These are phyloP conservation scores for Bryum argenteum DNA, from an alignment of 225 moss, liverwort and hornwort species.

Conservation along the genomic window DNA sequence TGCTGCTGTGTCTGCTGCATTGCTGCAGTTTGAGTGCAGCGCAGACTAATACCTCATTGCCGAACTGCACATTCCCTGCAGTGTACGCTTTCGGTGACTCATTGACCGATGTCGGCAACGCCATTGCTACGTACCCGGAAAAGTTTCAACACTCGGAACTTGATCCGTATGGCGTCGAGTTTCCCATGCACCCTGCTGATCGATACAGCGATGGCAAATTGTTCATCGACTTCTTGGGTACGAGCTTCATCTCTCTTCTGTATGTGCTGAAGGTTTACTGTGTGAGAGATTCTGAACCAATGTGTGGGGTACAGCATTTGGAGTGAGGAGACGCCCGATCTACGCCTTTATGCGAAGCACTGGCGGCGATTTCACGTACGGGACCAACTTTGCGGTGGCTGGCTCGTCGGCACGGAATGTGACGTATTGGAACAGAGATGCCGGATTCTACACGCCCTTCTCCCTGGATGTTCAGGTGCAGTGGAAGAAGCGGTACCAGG, in stretches of 20 bases:
- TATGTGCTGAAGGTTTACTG: too few relatives aligned
- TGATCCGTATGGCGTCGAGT: slow-evolving; percentile 32
- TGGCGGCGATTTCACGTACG: slow-evolving; percentile 36
- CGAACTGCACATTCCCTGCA: slow-evolving; percentile 42
- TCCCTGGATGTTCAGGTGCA: slow-evolving; percentile 49
- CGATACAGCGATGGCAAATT: slow-evolving; percentile 41
- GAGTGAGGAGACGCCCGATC: slow-evolving; percentile 46
- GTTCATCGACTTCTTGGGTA: slow-evolving; percentile 42
- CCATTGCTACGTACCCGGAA: slow-evolving; percentile 36
- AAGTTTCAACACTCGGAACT: slow-evolving; percentile 33
- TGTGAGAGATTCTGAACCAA: too few relatives aligned
- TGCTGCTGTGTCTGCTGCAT: slow-evolving; percentile 18
- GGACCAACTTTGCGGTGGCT: slow-evolving; percentile 52
- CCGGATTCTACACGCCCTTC: slow-evolving; percentile 47
- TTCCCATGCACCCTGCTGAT: slow-evolving; percentile 46
- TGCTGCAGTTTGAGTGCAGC: slow-evolving; percentile 11
- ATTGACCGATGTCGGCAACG: slow-evolving; percentile 46
- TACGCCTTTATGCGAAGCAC: slow-evolving; percentile 50
- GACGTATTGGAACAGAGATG: slow-evolving; percentile 22
- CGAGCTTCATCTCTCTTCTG: neutral
- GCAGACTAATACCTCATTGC: slow-evolving; percentile 14
- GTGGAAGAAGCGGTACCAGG: slow-evolving; percentile 53
- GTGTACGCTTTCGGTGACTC: slow-evolving; percentile 51
- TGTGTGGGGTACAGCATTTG: slow-evolving; percentile 33
- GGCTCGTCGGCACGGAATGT: slow-evolving; percentile 45